Evolutionary conservation across 2,329 filamentous ascomycete species (phyloP).

Genomic region (Ceratocystis ficicola): DNA sequence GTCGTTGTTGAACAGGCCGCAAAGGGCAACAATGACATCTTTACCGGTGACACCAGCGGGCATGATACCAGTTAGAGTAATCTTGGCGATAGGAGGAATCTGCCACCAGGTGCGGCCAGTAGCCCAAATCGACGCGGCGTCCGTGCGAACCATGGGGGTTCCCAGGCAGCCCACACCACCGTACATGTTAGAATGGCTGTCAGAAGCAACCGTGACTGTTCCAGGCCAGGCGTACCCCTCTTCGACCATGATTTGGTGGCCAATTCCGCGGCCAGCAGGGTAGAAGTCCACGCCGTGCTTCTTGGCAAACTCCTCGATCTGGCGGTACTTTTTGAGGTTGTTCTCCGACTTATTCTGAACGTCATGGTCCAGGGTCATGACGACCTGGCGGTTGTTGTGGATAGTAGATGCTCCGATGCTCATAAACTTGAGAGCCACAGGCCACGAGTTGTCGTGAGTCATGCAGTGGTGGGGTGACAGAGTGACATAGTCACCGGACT

Average conservation of each 20-base stretch:
- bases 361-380: conserved; percentile 70
- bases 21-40: conserved; percentile 84
- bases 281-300: conserved; percentile 69
- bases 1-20: conserved; percentile 71
- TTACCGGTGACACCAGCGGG: conserved; percentile 79
- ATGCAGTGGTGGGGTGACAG: conserved; percentile 48
- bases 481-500: conserved; percentile 71
- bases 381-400: conserved; percentile 37
- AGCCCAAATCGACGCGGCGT: conserved; percentile 76
- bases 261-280: conserved; percentile 66
- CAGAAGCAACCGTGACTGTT: conserved; percentile 66
- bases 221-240: conserved; percentile 75
- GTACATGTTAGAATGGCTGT: conserved; percentile 72
- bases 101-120: conserved; percentile 81
- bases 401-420: conserved; percentile 63
- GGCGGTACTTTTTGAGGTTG: conserved; percentile 70
- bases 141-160: conserved; percentile 73
- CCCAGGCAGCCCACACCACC: conserved; percentile 67
- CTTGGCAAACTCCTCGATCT: conserved; percentile 71
- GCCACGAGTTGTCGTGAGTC: conserved; percentile 78
- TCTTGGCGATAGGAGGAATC: conserved; percentile 68
- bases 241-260: conserved; percentile 86
- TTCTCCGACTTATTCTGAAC: conserved; percentile 69
- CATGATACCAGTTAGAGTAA: conserved; percentile 63
- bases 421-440: conserved; percentile 64